A percentile compares a stretch with the other conserved stretches of the same genome.
phyloP scores from a whole-genome alignment of 2,329 filamentous ascomycete species.

The Microsporum audouinii region DNA sequence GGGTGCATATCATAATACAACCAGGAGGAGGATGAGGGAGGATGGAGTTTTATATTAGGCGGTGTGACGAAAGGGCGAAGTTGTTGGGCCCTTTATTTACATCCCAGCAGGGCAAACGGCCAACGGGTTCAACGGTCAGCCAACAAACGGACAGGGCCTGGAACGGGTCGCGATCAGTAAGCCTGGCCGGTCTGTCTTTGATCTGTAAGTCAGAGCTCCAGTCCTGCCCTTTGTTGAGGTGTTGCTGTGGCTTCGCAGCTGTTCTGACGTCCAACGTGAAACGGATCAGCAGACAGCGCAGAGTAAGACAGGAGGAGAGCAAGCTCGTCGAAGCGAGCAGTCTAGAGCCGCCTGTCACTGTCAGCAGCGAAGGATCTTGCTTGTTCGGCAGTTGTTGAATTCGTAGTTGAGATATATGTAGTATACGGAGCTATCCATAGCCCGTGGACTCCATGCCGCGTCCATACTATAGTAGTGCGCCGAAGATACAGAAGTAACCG shows the following conservation, averaged over 20 bases:
- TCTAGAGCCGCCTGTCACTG: not conserved
- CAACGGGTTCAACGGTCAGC: not conserved
- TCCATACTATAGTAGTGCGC: no score
- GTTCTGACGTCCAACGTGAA: not conserved
- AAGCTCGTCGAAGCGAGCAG: not conserved
- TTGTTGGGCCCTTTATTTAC: not conserved
- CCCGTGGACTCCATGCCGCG: no score
- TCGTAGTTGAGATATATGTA: not conserved
- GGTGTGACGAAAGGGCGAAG: not conserved
- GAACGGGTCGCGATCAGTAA: not conserved
- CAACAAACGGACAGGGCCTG: not conserved
- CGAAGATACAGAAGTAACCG: no score
- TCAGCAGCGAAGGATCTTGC: not conserved
- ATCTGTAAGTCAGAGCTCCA: not conserved
- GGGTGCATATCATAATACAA: not conserved
- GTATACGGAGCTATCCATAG: not conserved
- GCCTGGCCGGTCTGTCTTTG: not conserved
- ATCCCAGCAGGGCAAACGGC: not conserved
- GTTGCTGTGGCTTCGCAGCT: not conserved
- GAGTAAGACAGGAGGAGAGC: not conserved
- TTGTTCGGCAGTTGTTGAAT: not conserved
- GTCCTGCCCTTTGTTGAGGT: not conserved
- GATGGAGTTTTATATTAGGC: not conserved
- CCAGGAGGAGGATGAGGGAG: not conserved
- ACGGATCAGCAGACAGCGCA: not conserved